These are phyloP conservation scores for Calycina herbarum DNA, from an alignment of 2,329 filamentous ascomycete genomes.

Conservation along the genomic window DNA sequence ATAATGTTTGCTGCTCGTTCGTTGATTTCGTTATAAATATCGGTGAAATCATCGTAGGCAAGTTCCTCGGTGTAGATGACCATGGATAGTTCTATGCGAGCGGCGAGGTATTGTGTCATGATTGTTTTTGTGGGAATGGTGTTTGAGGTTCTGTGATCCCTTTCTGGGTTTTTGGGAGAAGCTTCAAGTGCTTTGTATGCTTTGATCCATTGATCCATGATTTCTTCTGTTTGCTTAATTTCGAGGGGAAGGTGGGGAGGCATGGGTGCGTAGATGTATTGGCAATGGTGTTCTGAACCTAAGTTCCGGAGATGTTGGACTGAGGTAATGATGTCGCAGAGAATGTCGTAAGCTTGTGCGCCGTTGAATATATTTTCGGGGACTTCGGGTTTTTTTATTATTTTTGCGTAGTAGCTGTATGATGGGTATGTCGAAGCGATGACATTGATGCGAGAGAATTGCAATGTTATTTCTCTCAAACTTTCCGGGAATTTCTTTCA, in stretches of 20 bases:
- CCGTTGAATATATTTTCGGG: neutral
- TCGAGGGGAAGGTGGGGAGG: neutral
- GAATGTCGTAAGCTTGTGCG: neutral
- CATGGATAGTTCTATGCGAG: constrained; percentile 1
- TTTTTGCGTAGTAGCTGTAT: neutral
- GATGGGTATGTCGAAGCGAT: neutral
- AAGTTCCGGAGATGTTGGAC: neutral
- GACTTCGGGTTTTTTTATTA: neutral
- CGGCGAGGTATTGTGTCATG: constrained; percentile 5
- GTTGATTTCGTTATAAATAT: neutral
- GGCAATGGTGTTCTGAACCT: neutral
- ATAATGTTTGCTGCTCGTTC: neutral
- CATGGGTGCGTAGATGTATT: neutral
- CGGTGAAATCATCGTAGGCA: neutral
- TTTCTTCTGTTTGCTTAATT: neutral
- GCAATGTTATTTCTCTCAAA: neutral
- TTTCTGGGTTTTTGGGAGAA: neutral
- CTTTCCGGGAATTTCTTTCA: neutral
- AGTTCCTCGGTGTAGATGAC: neutral
- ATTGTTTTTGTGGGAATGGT: neutral
- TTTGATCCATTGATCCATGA: neutral
- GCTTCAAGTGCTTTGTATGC: neutral
- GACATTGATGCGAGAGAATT: neutral
- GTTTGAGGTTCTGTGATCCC: neutral
- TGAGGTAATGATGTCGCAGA: neutral